These are phyloP conservation scores for Psophocarpus tetragonolobus DNA, from an alignment of 306 rosid species.

Conservation along the genomic window DNA sequence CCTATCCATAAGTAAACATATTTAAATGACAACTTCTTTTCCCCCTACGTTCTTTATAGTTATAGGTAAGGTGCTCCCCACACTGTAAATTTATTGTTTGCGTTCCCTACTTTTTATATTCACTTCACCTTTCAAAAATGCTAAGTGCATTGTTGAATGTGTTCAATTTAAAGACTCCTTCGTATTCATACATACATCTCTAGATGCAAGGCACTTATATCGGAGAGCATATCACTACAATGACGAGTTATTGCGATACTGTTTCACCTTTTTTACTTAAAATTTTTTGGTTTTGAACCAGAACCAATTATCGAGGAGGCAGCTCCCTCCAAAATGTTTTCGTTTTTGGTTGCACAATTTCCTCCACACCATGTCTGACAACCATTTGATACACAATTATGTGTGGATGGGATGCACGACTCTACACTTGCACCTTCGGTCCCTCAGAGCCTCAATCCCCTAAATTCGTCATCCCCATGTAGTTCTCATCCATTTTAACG, in stretches of 20 bases:
- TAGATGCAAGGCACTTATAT: not conserved
- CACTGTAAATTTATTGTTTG: not conserved
- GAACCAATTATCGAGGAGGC: not conserved
- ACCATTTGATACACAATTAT: not conserved
- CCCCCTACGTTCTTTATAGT: not conserved
- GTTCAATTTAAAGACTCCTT: not conserved
- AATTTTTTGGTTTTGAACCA: not conserved
- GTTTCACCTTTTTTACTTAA: not conserved
- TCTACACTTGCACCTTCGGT: not conserved
- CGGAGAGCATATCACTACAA: not conserved
- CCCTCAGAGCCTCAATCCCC: not conserved
- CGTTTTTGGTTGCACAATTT: not conserved
- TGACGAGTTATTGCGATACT: not conserved
- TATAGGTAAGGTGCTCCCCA: not conserved
- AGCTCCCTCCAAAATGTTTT: not conserved
- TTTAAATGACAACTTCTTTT: not conserved
- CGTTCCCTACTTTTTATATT: not conserved
- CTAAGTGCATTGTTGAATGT: not conserved
- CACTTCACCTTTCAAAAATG: not conserved
- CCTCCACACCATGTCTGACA: not conserved
- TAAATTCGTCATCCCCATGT: not conserved
- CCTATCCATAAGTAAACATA: not conserved
- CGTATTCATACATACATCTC: not conserved
- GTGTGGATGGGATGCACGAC: not conserved
- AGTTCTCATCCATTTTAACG: too few species aligned